These are phyloP conservation scores for Brettanomyces custersianus DNA, from an alignment of 805 yeast species.

Conservation along the genomic window DNA sequence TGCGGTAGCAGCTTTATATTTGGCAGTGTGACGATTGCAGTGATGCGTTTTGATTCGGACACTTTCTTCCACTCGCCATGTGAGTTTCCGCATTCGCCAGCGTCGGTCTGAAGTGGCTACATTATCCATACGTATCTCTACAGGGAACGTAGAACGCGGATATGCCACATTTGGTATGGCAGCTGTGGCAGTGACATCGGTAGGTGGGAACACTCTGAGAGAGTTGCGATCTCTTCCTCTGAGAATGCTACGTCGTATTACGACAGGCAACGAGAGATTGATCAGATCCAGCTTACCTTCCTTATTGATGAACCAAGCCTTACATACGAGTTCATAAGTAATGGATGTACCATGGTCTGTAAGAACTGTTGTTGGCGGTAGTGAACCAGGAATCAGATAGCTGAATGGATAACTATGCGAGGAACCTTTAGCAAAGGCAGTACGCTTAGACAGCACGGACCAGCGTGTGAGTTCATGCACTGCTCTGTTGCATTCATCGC, in stretches of 20 bases:
- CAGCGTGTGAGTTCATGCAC: conserved; percentile 69
- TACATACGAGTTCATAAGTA: conserved; percentile 70
- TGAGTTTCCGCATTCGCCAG: conserved; percentile 88
- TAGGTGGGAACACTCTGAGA: conserved; percentile 90
- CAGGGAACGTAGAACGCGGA: conserved; percentile 78
- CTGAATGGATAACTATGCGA: conserved; percentile 88
- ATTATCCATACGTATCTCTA: conserved; percentile 76
- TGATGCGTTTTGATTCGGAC: conserved; percentile 50
- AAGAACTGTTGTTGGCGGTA: conserved; percentile 79
- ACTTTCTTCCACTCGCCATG: conserved; percentile 84
- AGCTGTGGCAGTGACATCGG: conserved; percentile 80
- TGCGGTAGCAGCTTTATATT: conserved; percentile 38
- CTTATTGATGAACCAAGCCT: conserved; percentile 32
- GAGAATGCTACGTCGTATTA: conserved; percentile 67
- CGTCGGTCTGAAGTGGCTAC: conserved; percentile 49
- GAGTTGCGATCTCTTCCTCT: conserved; percentile 82
- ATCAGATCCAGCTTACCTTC: conserved; percentile 28
- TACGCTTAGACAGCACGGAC: conserved; percentile 63
- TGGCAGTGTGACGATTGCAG: conserved; percentile 49
- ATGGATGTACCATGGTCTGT: conserved; percentile 41
- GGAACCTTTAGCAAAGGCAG: conserved; percentile 50
- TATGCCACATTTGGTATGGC: conserved; percentile 81
- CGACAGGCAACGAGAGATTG: conserved; percentile 50
- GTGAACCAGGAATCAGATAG: conserved; percentile 75
- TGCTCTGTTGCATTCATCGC: conserved; percentile 49